Conservation (phyloP, 495 filamentous ascomycete species). For the Penicillium riverlandense region DNA sequence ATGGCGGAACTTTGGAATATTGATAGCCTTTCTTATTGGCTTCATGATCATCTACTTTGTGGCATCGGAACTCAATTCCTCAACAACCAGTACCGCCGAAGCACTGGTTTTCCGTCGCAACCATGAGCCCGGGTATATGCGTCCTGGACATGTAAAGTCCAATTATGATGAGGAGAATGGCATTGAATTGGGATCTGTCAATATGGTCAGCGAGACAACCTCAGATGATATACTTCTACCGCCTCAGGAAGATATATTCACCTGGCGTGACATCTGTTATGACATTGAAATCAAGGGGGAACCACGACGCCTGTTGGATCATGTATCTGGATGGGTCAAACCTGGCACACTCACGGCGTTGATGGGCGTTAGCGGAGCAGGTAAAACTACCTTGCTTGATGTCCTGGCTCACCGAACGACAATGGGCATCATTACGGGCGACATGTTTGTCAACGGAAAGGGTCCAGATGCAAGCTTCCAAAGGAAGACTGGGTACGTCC, state of each 20-base stretch:
- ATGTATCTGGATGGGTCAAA: constrained; percentile 60
- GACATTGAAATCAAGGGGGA: constrained; percentile 56
- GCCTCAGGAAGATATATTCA: constrained; percentile 53
- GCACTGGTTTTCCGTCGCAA: constrained; percentile 29
- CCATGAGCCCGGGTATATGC: constrained; percentile 14
- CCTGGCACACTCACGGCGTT: constrained; percentile 61
- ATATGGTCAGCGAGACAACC: no score
- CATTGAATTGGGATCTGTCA: constrained; percentile 16
- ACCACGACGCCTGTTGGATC: constrained; percentile 51
- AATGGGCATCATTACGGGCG: constrained; percentile 44
- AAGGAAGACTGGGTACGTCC: constrained; percentile 86
- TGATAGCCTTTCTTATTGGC: constrained; percentile 52
- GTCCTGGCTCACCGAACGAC: constrained; percentile 47
- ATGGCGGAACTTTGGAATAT: constrained; percentile 61
- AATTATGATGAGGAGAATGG: constrained; percentile 35
- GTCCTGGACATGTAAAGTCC: constrained; percentile 34
- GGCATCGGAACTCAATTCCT: constrained; percentile 28
- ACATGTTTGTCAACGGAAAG: constrained; percentile 46
- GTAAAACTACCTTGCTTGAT: constrained; percentile 60
- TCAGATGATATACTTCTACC: no score
- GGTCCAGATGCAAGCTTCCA: constrained; percentile 68
- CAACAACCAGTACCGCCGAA: constrained; percentile 23
- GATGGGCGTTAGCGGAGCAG: constrained; percentile 59
- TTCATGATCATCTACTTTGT: constrained; percentile 45
- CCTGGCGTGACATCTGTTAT: constrained; percentile 69